phyloP scores from a whole-genome alignment of 176 grass and related monocot genomes.

The Eremochloa ophiuroides region DNA sequence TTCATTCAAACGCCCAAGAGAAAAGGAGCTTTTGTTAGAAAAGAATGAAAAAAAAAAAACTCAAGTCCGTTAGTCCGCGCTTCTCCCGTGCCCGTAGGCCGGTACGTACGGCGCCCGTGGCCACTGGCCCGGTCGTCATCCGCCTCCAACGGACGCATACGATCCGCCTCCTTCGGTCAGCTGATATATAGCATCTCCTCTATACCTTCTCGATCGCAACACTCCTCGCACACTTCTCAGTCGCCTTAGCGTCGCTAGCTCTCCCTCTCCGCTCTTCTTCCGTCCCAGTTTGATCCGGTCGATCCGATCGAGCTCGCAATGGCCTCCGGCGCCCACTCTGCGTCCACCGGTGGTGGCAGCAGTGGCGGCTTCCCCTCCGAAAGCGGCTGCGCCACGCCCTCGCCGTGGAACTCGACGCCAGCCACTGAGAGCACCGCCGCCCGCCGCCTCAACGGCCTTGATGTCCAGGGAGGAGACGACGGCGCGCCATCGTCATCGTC shows the following conservation, averaged over 20 bases:
- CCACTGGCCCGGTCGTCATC: no score
- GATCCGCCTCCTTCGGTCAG: no score
- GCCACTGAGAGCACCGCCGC: constrained; percentile 66
- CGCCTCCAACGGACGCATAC: no score
- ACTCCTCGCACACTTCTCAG: neutral
- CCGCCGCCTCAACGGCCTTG: constrained; percentile 60
- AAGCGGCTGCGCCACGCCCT: constrained; percentile 16
- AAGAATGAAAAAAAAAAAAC: no score
- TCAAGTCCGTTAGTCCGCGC: no score
- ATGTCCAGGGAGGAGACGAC: constrained; percentile 62
- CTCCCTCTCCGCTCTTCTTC: no score
- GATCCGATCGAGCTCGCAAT: constrained; percentile 28
- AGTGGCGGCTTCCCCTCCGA: constrained; percentile 57
- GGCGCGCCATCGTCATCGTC: constrained; percentile 62
- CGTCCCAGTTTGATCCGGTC: constrained; percentile 7
- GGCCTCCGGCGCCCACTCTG: constrained; percentile 45
- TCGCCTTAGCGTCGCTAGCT: constrained; percentile 34
- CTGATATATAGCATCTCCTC: no score
- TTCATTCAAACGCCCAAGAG: no score
- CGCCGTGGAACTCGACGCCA: constrained; percentile 53
- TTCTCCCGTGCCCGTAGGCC: no score
- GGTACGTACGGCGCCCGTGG: no score
- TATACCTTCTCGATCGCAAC: no score
- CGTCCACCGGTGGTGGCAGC: constrained; percentile 45
- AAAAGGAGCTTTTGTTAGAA: no score